Evolutionary conservation across 2,329 filamentous ascomycete genomes (phyloP), one percentile per base, ranked within the genome.

Genomic region (Fusarium phyllophilum): DNA sequence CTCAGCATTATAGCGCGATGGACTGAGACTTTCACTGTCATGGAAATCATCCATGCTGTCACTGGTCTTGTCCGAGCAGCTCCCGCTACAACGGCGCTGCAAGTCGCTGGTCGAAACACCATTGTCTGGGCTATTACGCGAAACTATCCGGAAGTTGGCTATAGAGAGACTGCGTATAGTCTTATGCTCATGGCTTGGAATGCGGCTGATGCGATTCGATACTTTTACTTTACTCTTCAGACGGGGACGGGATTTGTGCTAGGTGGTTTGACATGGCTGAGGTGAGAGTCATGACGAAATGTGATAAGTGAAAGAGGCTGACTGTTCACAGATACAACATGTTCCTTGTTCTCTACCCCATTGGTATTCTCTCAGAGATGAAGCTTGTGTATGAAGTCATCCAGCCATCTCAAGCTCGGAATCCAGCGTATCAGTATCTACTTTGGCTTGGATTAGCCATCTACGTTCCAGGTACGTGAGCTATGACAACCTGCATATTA

Each of bases 91-190:
- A 77, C 75, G 0, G 75, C 75, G 1, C 5, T 77, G 5, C 75
- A 77, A 39, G 75, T 76, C 1, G 73, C 73, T 2, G 75, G 75
- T 1, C 59, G 75, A 51, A 77, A 77, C 38, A 77, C 75, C 5
- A 77, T 77, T 10, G 51, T 77, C 8, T 77, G 75, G 75, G 73
- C 75, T 9, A 77, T 77, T 14, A 74, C 75, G 5, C 60, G 75
- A 15, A 77, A 77, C 34, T 77, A 77, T 22, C 67, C 75, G 0
- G 58, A 75, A 8, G 65, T 77, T 22, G 73, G 70, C 1, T 54
- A 31, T 2, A 24, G 57, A 3, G 75, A 77, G 13, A 38, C 31
- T 34, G 73, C 73, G 2, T 77, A 77, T 18, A 66, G 70, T 39
- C 54, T 48, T 13, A 75, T 77, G 75, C 67, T 77, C 5, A 54